Base-by-base conservation (phyloP, 805 yeast species). In the Metschnikowia henanensis region DNA sequence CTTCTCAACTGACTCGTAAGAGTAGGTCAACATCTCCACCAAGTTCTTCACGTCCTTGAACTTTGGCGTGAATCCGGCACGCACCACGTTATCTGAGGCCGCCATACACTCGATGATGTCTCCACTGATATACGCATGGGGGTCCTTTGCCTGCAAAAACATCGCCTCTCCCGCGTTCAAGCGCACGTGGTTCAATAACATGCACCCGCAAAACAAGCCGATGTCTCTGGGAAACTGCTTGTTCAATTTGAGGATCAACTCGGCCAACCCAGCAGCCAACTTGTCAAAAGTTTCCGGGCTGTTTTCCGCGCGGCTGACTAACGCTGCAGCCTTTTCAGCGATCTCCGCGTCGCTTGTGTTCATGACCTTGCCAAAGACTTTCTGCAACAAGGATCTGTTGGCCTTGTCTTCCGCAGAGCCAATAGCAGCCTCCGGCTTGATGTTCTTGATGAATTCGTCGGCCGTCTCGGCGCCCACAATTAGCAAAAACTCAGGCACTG, bases 31-130 rank as follows among this genome's bases (percentile, higher is more conserved):
- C 94, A 88, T 88, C 41, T 78, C 80, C 34, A 94, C 97, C 61
- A 94, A 79, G 58, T 86, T 89, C 46, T 82, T 68, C 48, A 94
- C 98, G 66, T 94, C 99, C 70, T 92, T 94, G 74, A 92, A 94
- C 67, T 94, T 94, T 50, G 99, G 99, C n/a, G 99, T 94, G 75
- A 94, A 94, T 12, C 99, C 99, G 4, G 97, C 96, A 66, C 99
- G 81, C 38, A 94, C 97, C 45, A 94, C 99, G 59, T 94, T 94
- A 66, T 94, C 99, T 30, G 95, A 84, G 7, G 99, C 97, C 33
- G 99, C 99, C 99, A 94, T 94, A 74, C 99, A 94, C 73, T 94
- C 99, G 60, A 94, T 91, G 55, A 94, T 94, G 66, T 94, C 98
- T 53, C 99, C 99, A 43, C 84, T 77, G 49, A 94, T 92, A 68